Evolutionary conservation across 1,139 yeast species (phyloP), one percentile per base, ranked within the genome.

Genomic region (Groenewaldozyma sp.): DNA sequence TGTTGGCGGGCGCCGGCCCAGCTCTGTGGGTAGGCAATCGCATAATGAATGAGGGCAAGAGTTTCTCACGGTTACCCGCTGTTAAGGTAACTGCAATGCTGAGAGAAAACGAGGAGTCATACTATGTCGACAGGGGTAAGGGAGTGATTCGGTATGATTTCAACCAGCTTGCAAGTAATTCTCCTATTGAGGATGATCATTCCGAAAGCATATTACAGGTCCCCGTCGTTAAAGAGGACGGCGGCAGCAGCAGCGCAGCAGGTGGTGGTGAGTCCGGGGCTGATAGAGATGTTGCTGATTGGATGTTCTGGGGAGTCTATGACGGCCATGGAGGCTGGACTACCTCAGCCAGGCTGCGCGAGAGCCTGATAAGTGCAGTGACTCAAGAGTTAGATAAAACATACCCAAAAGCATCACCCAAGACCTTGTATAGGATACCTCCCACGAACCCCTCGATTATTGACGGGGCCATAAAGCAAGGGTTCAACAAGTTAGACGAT

Each of bases 261-360:
- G 24, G 63, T 71, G 19, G n/a, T n/a, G 50, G 50, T 5, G 42
- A 40, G 3, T 59, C 51, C 28, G 47, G 40, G 18, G 46, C 50
- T 20, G 37, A 76, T 2, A 69, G 74, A 34, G 22, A 29, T 14
- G 22, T 29, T 19, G 73, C 93, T 1, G 96, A 88, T 59, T 82
- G 96, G 83, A 82, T 83, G 75, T 86, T 91, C 56, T 93, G 94
- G 73, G 95, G 97, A 2, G 76, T 93, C 0, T 91, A 81, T 59
- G 98, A 91, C 61, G 99, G 99, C 10, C 99, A 91, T 60, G 87
- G 95, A 3, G 98, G 99, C 16, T 87, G 95, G 79, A 83, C 84
- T 45, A 93, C 98, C 1, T 78, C 93, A 45, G 75, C 86, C 26
- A 83, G 80, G 57, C 71, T 91, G 45, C 73, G 94, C 45, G 93